phyloP scores from a whole-genome alignment of 2,329 filamentous ascomycete genomes.

The Capronia coronata region DNA sequence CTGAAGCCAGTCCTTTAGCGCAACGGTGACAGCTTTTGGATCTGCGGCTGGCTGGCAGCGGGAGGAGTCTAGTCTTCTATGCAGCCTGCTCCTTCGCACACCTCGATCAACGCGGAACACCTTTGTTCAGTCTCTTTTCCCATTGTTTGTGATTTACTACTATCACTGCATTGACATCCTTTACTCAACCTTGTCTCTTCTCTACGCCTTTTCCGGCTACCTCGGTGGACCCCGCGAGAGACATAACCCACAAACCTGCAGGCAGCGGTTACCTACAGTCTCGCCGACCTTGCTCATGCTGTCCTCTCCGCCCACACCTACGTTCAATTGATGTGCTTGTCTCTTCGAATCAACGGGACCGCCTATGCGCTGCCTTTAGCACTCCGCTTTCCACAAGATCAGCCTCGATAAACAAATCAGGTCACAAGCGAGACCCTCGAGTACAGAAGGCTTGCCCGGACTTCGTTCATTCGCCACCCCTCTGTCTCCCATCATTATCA shows the following conservation, averaged over 20 bases:
- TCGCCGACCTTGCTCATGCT: neutral
- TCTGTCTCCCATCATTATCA: neutral
- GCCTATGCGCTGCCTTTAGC: slow-evolving; percentile 1
- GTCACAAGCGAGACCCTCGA: slow-evolving; percentile 15
- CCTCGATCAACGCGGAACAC: slow-evolving; percentile 6
- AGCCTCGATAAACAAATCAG: slow-evolving; percentile 11
- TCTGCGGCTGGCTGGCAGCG: slow-evolving; percentile 8
- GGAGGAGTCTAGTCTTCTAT: neutral
- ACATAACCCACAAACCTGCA: slow-evolving; percentile 15
- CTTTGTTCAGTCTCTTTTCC: neutral
- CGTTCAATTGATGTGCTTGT: slow-evolving; percentile 6
- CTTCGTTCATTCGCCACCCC: neutral
- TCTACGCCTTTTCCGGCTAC: slow-evolving; percentile 3
- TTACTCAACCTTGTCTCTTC: slow-evolving; percentile 4
- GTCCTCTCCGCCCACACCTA: slow-evolving; percentile 12
- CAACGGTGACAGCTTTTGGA: slow-evolving; percentile 17
- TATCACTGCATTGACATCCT: slow-evolving; percentile 2
- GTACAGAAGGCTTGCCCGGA: neutral
- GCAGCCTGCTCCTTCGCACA: slow-evolving; percentile 8
- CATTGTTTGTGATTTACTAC: slow-evolving; percentile 5
- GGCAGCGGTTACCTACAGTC: slow-evolving; percentile 14
- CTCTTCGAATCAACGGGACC: neutral
- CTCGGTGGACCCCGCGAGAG: slow-evolving; percentile 16
- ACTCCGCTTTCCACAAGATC: slow-evolving; percentile 7
- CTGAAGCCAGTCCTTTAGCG: slow-evolving; percentile 9